Evolutionary conservation across 2,329 filamentous ascomycete genomes (phyloP), one percentile per base, ranked within the genome.

Genomic region (Fusarium mexicanum): DNA sequence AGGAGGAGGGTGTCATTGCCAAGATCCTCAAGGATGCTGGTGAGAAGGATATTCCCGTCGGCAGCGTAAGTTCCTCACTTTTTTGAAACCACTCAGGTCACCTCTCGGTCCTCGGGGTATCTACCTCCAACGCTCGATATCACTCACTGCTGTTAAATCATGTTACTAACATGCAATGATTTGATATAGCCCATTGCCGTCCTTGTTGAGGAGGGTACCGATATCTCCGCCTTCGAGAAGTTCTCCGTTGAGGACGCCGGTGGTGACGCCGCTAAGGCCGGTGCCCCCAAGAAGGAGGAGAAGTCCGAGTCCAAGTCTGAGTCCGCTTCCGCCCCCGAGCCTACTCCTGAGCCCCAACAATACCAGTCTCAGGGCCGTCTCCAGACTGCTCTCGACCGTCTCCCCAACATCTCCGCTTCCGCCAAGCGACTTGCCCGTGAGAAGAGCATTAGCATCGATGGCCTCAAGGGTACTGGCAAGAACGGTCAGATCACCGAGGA

Each of bases 1-100:
- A 99, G 86, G 96, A 99, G 81, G 96, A 98, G 83, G 96, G 96
- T 87, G 90, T 97, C 70, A 89, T 99, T 77, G 96, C 96, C 80
- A 98, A 98, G 90, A 90, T 98, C 74, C 88, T 99, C 81, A 96
- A 95, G 87, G 93, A 98, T 51, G 92, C 93, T 69, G 97, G 97
- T 76, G 93, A 92, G 85, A 99, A 98, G 89, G 96, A 99, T 83
- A 87, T 99, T 72, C 84, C 96, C 37, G 95, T 99, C 79, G 96
- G 96, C 84, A 96, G 93, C 85, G 96, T 99, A 91, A 87, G 94
- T 91, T 35, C 44, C 58, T 54, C 61, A 60, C 60, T 73, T 64
- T 70, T 70, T 71, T 64, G 24, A 60, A 64, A 48, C 59, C 65
- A 57, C 44, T 61, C 60, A 26, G 47, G 51, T 40, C 48, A 61